Evolutionary conservation across 441 rosid genomes (phyloP), one percentile per base, ranked within the genome.

Genomic region (Pelargonium cotyledonis): DNA sequence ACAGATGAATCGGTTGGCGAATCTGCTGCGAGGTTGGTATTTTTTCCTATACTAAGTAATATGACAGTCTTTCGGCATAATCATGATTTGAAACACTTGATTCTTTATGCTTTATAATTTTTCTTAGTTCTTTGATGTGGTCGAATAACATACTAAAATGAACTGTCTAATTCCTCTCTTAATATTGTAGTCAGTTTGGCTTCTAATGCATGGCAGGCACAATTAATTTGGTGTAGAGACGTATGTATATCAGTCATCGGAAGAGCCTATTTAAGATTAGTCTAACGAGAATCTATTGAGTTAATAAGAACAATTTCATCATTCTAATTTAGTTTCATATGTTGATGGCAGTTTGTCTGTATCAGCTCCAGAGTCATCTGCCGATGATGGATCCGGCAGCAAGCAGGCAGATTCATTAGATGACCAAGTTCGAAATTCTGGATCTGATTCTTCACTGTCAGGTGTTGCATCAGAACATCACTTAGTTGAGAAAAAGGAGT

Each of bases 401-500:
- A 83, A 83, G 80, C 80, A 83, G 40, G 82, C 66, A 16, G 88
- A 85, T 67, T 70, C 69, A 68, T 72, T 76, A 63, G 89, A 86
- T 61, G 90, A 85, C 71, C 82, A 75, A 63, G 85, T 75, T 65
- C 80, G 82, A 86, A 77, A 76, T 74, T 84, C 91, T 40, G 87
- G 75, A 66, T 84, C 89, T 49, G 82, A 76, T 74, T 85, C 96
- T 65, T 86, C 97, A 12, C 74, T 80, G 4, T 85, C 88, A 3
- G 77, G 78, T 75, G 77, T 71, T 47, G 73, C 78, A 18, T 84
- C 90, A 53, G 94, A 87, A 75, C 87, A 79, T 79, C 90, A 81
- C 64, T 79, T 82, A 40, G 81, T 89, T 63, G 91, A 84, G 66
- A 85, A 85, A 64, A 81, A 78, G 35, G 89, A 80, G 62, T 72